These are phyloP conservation scores for Kernera saxatilis DNA, from an alignment of 345 rosid genomes.

Conservation along the genomic window DNA sequence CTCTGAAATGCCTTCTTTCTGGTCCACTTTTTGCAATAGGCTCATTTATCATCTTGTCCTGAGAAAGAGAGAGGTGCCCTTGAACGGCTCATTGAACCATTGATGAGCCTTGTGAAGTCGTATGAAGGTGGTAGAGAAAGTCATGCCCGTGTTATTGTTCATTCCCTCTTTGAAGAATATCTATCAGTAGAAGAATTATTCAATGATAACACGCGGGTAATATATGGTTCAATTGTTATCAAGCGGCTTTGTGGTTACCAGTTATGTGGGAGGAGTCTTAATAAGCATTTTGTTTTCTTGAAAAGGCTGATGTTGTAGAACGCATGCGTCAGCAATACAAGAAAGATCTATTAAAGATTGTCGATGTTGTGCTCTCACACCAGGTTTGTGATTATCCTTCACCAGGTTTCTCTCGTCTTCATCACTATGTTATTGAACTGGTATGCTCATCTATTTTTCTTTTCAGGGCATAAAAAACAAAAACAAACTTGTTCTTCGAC, in stretches of 20 bases:
- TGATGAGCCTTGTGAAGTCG: conserved; percentile 82
- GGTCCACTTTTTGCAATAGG: conserved; percentile 39
- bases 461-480: conserved; percentile 83
- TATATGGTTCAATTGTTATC: not conserved
- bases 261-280: not conserved
- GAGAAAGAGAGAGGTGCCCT: conserved; percentile 79
- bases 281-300: not conserved
- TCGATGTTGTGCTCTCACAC: conserved; percentile 95
- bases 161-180: conserved; percentile 89
- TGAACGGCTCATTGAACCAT: conserved; percentile 94
- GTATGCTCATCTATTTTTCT: not conserved
- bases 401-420: not conserved
- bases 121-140: conserved; percentile 97
- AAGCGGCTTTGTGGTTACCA: not conserved
- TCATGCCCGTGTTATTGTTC: conserved; percentile 89
- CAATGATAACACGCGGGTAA: conserved; percentile 82
- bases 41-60: conserved; percentile 55
- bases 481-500: conserved; percentile 77
- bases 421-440: not conserved
- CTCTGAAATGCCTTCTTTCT: conserved; percentile 2
- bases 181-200: conserved; percentile 86
- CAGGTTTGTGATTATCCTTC: conserved; percentile 51
- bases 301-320: conserved; percentile 94
- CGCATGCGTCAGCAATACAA: conserved; percentile 89
- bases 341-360: conserved; percentile 81